Base-by-base conservation (phyloP, 2,329 filamentous ascomycete species). In the Penicillium hordei region DNA sequence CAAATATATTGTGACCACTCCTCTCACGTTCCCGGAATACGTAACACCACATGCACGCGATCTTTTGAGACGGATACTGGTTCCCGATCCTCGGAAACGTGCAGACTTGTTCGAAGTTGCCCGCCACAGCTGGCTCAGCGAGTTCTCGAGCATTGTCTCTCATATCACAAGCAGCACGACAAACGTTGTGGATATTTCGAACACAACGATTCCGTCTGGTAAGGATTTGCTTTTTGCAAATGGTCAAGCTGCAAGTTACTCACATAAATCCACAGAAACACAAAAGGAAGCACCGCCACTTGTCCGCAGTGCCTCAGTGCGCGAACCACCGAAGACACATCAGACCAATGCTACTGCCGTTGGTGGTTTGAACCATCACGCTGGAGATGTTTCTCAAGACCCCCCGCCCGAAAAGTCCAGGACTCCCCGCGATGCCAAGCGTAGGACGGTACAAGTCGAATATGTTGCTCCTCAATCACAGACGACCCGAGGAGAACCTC, bases 1-100 rank as follows among this genome's bases (percentile, higher is more conserved):
- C 83, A 97, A 97, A 79, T 99, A 99, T 78, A 99, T 99, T 68
- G 93, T 97, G 59, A 95, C 91, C 55, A 99, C 94, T 1, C 93
- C 93, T 36, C 84, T 99, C 42, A 97, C 93, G 4, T 99, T 99
- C 74, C 94, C 94, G 60, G 94, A 99, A 86, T 97, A 97, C 73
- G 94, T 99, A 66, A 96, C 94, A 8, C 94, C 94, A 8, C 94
- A 99, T 75, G 93, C 94, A 23, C 86, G 94, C 68, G 94, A 99
- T 75, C 83, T 99, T 0, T 81, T 99, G 46, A 88, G 94, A 60
- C 87, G 94, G 52, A 99, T 99, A 59, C 83, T 99, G 43, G 94
- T 99, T 0, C 93, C 94, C 6, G 94, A 97, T 73, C 94, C 94
- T 51, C 85, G 94, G 63, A 95, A 96, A 77, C 87, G 94, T 71